phyloP scores from a whole-genome alignment of 768 basidiomycete genomes.

The Collybia sp. region DNA sequence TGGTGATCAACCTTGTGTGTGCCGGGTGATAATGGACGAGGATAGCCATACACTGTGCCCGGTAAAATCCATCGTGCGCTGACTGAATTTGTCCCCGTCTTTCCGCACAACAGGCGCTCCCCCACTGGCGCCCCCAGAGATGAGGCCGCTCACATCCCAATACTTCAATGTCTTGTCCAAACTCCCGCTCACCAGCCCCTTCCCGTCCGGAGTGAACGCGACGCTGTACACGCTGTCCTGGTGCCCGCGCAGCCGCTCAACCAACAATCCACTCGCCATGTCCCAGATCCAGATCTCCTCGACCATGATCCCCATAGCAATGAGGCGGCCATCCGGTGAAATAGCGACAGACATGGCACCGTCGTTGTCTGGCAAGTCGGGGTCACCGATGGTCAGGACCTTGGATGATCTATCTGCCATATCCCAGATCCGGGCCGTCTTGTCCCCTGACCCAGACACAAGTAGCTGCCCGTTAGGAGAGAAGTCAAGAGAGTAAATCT shows the following conservation, averaged over 20 bases:
- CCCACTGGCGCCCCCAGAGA: constrained; percentile 53
- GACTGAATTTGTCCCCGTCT: constrained; percentile 51
- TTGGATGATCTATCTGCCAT: constrained; percentile 32
- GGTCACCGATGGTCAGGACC: constrained; percentile 45
- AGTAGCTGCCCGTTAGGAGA: constrained; percentile 81
- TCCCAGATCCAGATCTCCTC: constrained; percentile 82
- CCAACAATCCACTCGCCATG: constrained; percentile 55
- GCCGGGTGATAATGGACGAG: constrained; percentile 23
- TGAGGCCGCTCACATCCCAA: constrained; percentile 81
- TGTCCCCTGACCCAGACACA: constrained; percentile 84
- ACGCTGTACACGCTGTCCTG: constrained; percentile 83
- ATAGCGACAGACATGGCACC: constrained; percentile 77
- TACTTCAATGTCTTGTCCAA: constrained; percentile 85
- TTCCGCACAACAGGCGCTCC: constrained; percentile 24
- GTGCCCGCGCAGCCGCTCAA: constrained; percentile 76
- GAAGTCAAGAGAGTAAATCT: constrained; percentile 93
- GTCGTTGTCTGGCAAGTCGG: constrained; percentile 41
- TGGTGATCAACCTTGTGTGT: no score
- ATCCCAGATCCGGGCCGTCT: constrained; percentile 45
- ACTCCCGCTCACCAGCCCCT: constrained; percentile 87
- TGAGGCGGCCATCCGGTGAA: constrained; percentile 64
- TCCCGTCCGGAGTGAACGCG: constrained; percentile 91
- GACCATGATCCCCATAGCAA: constrained; percentile 69
- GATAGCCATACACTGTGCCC: constrained; percentile 79
- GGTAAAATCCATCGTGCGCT: constrained; percentile 78